Evolutionary conservation across 345 rosid genomes (phyloP), one percentile per base, ranked within the genome.

Genomic region (Populus alba): DNA sequence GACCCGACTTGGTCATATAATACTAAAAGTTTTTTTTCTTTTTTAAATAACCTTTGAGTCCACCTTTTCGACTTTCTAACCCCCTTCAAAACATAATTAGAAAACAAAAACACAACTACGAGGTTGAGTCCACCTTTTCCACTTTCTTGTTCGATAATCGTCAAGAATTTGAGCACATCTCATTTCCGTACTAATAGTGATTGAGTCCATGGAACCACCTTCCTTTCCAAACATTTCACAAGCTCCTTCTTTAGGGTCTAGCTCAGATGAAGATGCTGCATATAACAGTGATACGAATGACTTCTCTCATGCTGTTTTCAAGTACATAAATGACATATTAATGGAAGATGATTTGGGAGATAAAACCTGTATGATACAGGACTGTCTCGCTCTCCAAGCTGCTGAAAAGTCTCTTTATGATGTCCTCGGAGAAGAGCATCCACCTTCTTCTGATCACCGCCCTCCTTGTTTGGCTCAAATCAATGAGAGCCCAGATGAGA

Each of bases 321-420:
- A 81, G 63, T 81, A 66, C 70, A 68, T 81, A 31, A n/a, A 55
- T n/a, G 80, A 81, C 45, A 55, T 81, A 0, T 38, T 81, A 63
- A 76, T 81, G 80, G 83, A 81, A 67, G 83, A 76, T 25, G 73
- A 72, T 2, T 33, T 71, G 70, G 80, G 55, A 33, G 73, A 41
- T 41, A 39, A 88, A 81, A 78, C 87, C 68, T 89, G 89, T 79
- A 91, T 94, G 97, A 81, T 91, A 72, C 92, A 88, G 85, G 92
- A 90, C 38, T 86, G 89, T 76, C 87, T 92, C 57, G 92, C 98
- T 25, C 89, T 95, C 75, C 98, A 95, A 84, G 95, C 94, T 3
- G 92, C 92, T 17, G 98, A 91, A 74, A 95, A 83, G 70, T 90
- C 95, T 49, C 87, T 93, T 38, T 90, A 84, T 68, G 92, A 93